phyloP scores from a whole-genome alignment of 208 protist species.

The Trypanosoma brucei region DNA sequence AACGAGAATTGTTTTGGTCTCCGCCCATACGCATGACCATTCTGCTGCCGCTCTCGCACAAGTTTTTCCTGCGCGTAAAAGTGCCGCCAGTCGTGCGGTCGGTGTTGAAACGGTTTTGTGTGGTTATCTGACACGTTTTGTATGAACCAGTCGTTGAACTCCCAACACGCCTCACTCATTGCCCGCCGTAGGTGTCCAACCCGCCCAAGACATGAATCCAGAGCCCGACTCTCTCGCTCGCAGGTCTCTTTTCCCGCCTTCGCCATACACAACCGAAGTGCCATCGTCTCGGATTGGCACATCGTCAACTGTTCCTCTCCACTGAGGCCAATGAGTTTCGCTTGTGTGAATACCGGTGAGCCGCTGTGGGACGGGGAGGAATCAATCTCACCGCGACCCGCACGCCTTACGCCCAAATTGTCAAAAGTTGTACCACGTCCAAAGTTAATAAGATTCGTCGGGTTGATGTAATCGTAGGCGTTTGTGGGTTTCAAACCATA shows the following conservation, averaged over 20 bases:
- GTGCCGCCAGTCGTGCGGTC: conserved; percentile 84
- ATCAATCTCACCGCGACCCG: conserved; percentile 76
- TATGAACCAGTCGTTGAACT: conserved; percentile 89
- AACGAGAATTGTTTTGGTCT: conserved; percentile 77
- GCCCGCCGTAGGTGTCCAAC: conserved; percentile 75
- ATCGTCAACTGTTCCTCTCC: conserved; percentile 77
- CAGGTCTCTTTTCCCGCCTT: conserved; percentile 63
- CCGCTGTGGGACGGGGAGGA: conserved; percentile 72
- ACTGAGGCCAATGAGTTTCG: conserved; percentile 73
- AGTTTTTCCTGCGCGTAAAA: conserved; percentile 87
- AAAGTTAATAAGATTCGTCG: conserved; percentile 88
- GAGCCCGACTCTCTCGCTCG: conserved; percentile 65
- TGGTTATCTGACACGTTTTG: conserved; percentile 89
- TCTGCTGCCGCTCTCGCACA: conserved; percentile 72
- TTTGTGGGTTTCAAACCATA: conserved; percentile 80
- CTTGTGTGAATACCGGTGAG: conserved; percentile 75
- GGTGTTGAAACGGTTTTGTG: conserved; percentile 87
- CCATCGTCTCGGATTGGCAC: conserved; percentile 81
- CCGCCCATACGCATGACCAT: conserved; percentile 63
- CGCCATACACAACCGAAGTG: conserved; percentile 85
- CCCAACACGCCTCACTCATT: conserved; percentile 51
- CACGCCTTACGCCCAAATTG: conserved; percentile 77
- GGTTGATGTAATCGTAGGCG: conserved; percentile 83
- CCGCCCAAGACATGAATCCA: conserved; percentile 74
- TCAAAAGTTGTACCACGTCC: conserved; percentile 83